Evolutionary conservation across 1,284 basidiomycete genomes (phyloP).

Genomic region (Chalciporus piperatoides): DNA sequence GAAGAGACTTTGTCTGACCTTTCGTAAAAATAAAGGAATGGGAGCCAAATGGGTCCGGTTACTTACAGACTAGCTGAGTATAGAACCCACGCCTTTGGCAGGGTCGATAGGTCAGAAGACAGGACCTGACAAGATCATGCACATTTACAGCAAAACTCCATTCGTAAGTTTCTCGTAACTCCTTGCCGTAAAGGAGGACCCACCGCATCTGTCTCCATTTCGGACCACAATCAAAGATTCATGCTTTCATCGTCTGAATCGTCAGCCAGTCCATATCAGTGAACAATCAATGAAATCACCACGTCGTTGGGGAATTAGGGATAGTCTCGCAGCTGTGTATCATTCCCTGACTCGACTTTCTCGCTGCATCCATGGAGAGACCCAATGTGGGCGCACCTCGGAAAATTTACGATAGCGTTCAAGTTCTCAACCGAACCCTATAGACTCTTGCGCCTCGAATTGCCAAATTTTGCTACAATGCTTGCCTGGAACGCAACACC

Average conservation of each 20-base stretch:
- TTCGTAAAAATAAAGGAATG: conserved; percentile 21
- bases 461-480: conserved; percentile 1
- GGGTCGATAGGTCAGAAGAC: conserved; percentile 31
- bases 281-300: conserved; percentile 28
- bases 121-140: conserved; percentile 26
- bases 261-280: conserved; percentile 18
- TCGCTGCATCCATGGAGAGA: neutral
- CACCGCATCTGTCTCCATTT: conserved; percentile 28
- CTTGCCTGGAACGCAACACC: conserved; percentile 6
- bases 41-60: conserved; percentile 11
- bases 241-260: conserved; percentile 18
- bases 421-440: conserved; percentile 2
- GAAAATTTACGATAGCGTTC: conserved; percentile 4
- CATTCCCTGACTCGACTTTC: neutral
- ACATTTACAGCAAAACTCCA: conserved; percentile 29
- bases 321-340: neutral
- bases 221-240: conserved; percentile 21
- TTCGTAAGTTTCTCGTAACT: conserved; percentile 28
- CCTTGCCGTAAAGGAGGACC: conserved; percentile 27
- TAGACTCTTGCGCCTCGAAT: conserved; percentile 6
- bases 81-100: conserved; percentile 32
- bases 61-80: conserved; percentile 23
- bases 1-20: conserved; percentile 24
- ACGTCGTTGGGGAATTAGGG: conserved; percentile 10
- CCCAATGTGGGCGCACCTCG: conserved; percentile 1